Evolutionary conservation across 805 yeast species (phyloP), one percentile per base, ranked within the genome.

Genomic region (Starmerella powellii): DNA sequence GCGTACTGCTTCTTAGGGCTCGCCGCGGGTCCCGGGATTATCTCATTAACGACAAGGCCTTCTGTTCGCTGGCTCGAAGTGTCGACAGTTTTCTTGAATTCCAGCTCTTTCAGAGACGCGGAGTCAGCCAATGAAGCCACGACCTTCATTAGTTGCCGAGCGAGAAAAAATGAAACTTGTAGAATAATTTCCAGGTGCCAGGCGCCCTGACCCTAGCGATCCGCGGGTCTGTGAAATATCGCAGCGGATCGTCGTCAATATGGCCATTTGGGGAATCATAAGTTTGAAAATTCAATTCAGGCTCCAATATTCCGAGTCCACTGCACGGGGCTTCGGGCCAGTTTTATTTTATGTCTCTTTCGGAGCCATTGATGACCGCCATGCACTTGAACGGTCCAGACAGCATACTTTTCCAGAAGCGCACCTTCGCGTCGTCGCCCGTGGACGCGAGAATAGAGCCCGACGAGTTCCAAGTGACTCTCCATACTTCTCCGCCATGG

Each of bases 391-490:
- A 91, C 55, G 82, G 83, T 54, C 81, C 82, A 45, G 80, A 72
- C 58, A 81, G 84, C 28, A 83, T 76, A 19, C 94, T 73, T 62
- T 88, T 91, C 94, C 97, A 91, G 50, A 91, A 68, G 53, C 95
- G 67, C 5, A 88, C 78, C 49, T 79, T 77, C 3, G 96, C 96
- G 58, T 91, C 97, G 57, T 87, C 96, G 16, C 98, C 97, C 5
- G 96, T 85, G 36, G 91, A 79, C 51, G 95, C 81, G 48, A 91
- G 64, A 4, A 91, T 78, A 0, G 97, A 84, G 4, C 97, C 97
- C 0, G 97, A 84, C 34, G 79, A 61, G 59, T 91, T 91, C 97
- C 98, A 91, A 21, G 82, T 73, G 1, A 91, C 97, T 31, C 87
- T 73, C 98, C 99, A 91, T 1, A 91, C 95, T 61, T 91, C 94